Evolutionary conservation across 768 basidiomycete genomes (phyloP).

Genomic region (Daedaleopsis sinensis): DNA sequence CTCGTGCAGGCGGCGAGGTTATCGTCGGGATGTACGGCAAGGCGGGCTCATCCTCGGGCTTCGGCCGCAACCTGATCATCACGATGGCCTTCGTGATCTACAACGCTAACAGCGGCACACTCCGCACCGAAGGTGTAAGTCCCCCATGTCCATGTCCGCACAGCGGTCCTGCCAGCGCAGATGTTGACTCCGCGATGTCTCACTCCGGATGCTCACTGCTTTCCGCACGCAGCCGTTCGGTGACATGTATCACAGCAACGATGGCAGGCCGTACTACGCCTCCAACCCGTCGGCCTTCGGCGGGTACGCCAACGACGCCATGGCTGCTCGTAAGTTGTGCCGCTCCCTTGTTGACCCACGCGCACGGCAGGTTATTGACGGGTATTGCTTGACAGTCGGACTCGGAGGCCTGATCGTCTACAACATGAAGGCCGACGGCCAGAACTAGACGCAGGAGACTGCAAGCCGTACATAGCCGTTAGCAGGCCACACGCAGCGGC

Average conservation of each 20-base stretch:
- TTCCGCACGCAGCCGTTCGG: not conserved
- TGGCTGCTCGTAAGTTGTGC: not conserved
- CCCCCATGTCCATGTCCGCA: too few species aligned
- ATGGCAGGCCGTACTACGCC: not conserved
- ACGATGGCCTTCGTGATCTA: not conserved
- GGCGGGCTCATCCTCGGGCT: not conserved
- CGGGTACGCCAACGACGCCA: not conserved
- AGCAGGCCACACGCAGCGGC: too few species aligned
- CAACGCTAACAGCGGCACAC: not conserved
- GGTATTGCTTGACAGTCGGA: not conserved
- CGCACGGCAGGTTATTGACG: not conserved
- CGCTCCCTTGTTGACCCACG: not conserved
- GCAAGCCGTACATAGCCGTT: too few species aligned
- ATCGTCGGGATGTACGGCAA: not conserved
- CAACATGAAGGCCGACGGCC: not conserved
- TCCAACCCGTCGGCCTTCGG: not conserved
- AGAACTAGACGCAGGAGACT: not conserved
- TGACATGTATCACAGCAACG: not conserved
- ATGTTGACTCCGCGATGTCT: too few species aligned
- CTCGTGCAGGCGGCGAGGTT: not conserved
- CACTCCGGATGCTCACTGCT: too few species aligned
- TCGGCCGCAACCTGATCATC: not conserved
- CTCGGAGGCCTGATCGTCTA: not conserved
- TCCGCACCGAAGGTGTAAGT: not conserved
- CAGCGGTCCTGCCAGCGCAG: too few species aligned